Conservation (phyloP, 2,329 filamentous ascomycete species). For the Parastagonospora nodorum region DNA sequence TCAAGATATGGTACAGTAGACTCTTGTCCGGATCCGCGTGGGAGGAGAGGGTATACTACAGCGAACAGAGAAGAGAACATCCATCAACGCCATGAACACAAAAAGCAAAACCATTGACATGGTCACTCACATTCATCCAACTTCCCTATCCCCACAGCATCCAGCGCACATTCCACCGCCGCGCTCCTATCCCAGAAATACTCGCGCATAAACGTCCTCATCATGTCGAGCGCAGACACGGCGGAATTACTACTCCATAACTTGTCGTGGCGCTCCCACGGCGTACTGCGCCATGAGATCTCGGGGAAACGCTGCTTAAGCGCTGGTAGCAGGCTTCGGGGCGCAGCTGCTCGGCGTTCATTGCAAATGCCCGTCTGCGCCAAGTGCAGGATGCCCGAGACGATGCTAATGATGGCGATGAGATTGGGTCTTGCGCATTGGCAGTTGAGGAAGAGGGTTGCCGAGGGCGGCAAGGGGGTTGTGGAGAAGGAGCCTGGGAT, state of each 20-base stretch:
- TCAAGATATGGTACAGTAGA: background rate
- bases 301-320: conserved; percentile 36
- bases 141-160: conserved; percentile 32
- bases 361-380: conserved; percentile 34
- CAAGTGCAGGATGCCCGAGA: conserved; percentile 37
- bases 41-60: conserved; percentile 5
- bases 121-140: conserved; percentile 29
- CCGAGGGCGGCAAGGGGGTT: conserved; percentile 24
- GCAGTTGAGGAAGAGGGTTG: conserved; percentile 30
- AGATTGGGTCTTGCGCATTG: conserved; percentile 32
- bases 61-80: conserved; percentile 1
- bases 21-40: background rate
- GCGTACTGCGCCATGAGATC: conserved; percentile 33
- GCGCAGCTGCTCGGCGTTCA: conserved; percentile 33
- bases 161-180: conserved; percentile 36
- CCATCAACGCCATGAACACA: conserved; percentile 11
- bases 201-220: conserved; percentile 41
- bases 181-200: conserved; percentile 45
- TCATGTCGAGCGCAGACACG: conserved; percentile 39
- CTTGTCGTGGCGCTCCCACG: conserved; percentile 37
- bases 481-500: conserved; percentile 39
- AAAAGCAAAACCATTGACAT: conserved; percentile 24
- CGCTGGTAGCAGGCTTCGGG: conserved; percentile 26
- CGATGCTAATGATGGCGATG: conserved; percentile 37
- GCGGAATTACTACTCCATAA: conserved; percentile 43